Conservation (phyloP, 2,329 filamentous ascomycete species). For the Nigrospora sphaerica region DNA sequence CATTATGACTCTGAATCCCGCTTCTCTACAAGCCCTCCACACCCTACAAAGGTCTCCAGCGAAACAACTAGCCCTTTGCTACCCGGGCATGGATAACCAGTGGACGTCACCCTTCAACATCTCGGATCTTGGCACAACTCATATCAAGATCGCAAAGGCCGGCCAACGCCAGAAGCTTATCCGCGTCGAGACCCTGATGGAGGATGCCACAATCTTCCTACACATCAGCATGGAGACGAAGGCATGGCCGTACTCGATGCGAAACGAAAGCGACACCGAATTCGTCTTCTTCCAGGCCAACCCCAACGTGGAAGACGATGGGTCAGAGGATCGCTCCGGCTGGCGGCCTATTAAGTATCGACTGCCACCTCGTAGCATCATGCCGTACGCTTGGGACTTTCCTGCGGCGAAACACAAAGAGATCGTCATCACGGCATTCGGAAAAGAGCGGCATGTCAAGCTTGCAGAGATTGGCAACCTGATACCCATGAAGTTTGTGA, state of each 20-base stretch:
- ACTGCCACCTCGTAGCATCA: slow-evolving; percentile 88
- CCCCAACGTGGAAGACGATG: slow-evolving; percentile 87
- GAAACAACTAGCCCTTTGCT: slow-evolving; percentile 89
- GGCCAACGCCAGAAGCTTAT: slow-evolving; percentile 85
- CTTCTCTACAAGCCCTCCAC: slow-evolving; percentile 78
- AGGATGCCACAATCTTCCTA: slow-evolving; percentile 87
- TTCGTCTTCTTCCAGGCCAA: slow-evolving; percentile 96
- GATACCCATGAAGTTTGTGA: slow-evolving; percentile 83
- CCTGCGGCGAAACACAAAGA: slow-evolving; percentile 96
- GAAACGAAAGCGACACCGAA: slow-evolving; percentile 94
- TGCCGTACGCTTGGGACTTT: slow-evolving; percentile 99
- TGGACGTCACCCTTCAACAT: slow-evolving; percentile 99
- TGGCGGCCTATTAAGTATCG: slow-evolving; percentile 93
- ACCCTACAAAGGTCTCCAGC: slow-evolving; percentile 77
- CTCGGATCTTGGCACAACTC: slow-evolving; percentile 83
- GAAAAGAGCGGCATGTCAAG: slow-evolving; percentile 85
- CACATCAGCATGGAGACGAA: slow-evolving; percentile 86
- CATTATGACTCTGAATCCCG: slow-evolving; percentile 67
- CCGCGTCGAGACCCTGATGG: slow-evolving; percentile 82
- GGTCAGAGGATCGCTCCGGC: slow-evolving; percentile 71
- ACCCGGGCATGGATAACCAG: slow-evolving; percentile 88
- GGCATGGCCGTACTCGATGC: slow-evolving; percentile 98
- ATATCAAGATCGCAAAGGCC: slow-evolving; percentile 88
- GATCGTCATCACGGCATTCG: slow-evolving; percentile 71
- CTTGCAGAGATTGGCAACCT: slow-evolving; percentile 94